Evolutionary conservation across 768 basidiomycete genomes (phyloP), one percentile per base, ranked within the genome.

Genomic region (Suillus brevipes): DNA sequence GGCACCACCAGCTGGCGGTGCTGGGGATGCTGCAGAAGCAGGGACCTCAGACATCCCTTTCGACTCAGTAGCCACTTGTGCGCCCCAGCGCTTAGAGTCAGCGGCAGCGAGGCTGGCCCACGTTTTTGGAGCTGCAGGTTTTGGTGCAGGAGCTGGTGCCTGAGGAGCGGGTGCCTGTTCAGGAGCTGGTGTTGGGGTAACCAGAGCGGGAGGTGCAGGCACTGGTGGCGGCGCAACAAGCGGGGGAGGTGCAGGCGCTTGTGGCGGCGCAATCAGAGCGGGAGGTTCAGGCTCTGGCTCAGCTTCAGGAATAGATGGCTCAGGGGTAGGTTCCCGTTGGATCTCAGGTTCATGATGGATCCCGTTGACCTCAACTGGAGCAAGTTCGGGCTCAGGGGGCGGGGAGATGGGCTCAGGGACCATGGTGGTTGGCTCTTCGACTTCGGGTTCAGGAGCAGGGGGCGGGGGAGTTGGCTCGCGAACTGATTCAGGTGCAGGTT

Each of bases 41-140:
- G 83, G 80, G 14, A 84, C 87, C 72, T 93, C 90, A 6, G 88
- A 87, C n/a, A 87, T 84, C 37, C 91, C 92, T 64, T 89, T 88
- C 3, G 87, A 85, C 64, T 94, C 90, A 64, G 86, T 85, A 1
- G 92, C 92, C 42, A 94, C 89, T 18, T 89, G 86, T 1, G 88
- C 77, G 52, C 94, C 93, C 95, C 95, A 97, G 74, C 91, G 92
- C 73, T 88, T 89, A 18, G 84, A 77, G 72, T 91, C 91, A 23
- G 89, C 77, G 47, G 95, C 95, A 55, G 95, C 95, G 53, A 97
- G 87, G 64, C 90, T 92, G 0, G 96, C 96, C 96, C 95, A 98
- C 0, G 90, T 90, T 74, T 92, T 91, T 18, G 92, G 93, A 16
- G 70, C 78, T 13, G 85, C 77, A 13, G 85, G 77, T 23, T 82